Percentiles rank a stretch among this genome's conserved stretches.
These are phyloP conservation scores for Phytophthora fragariaefolia DNA, from an alignment of 352 stramenopile genomes.

Conservation along the genomic window DNA sequence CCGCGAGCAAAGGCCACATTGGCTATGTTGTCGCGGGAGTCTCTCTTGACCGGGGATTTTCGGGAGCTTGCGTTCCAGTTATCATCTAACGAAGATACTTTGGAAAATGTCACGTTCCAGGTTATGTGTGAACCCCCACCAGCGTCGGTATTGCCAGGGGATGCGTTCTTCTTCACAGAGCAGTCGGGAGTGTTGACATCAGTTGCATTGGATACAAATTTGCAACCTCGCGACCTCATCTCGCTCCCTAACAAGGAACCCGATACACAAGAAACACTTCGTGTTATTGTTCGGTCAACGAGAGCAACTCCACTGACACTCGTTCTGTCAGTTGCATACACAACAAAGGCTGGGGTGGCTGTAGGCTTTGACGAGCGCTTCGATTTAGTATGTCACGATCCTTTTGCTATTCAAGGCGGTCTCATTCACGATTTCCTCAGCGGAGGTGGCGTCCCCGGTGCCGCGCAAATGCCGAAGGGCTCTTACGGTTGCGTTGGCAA, in stretches of 20 bases:
- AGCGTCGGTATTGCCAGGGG: slow-evolving; percentile 39
- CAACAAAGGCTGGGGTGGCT: slow-evolving; percentile 68
- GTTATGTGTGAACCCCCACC: slow-evolving; percentile 62
- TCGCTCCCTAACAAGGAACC: slow-evolving; percentile 51
- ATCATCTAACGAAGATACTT: slow-evolving; percentile 68
- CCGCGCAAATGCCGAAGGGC: slow-evolving; percentile 43
- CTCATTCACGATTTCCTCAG: slow-evolving; percentile 77
- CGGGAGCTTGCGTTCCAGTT: slow-evolving; percentile 69
- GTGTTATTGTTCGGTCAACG: slow-evolving; percentile 65
- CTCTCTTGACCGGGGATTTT: slow-evolving; percentile 71
- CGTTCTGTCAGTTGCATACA: slow-evolving; percentile 62
- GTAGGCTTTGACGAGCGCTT: slow-evolving; percentile 75
- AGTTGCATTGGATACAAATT: slow-evolving; percentile 48
- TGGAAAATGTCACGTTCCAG: slow-evolving; percentile 62
- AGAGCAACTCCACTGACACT: slow-evolving; percentile 51
- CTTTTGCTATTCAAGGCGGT: slow-evolving; percentile 58
- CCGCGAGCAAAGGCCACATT: slow-evolving; percentile 72
- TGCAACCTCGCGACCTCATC: slow-evolving; percentile 61
- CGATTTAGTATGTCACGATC: slow-evolving; percentile 64
- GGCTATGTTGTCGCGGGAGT: slow-evolving; percentile 56
- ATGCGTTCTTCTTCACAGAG: slow-evolving; percentile 71
- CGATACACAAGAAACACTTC: slow-evolving; percentile 48
- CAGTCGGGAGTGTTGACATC: slow-evolving; percentile 47
- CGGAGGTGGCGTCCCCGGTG: slow-evolving; percentile 36
- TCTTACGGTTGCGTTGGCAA: slow-evolving; percentile 73